Percentiles rank a stretch among this genome's conserved stretches.
These are phyloP conservation scores for Ceratocystis cubensis DNA, from an alignment of 2,329 filamentous ascomycete species.

Conservation along the genomic window DNA sequence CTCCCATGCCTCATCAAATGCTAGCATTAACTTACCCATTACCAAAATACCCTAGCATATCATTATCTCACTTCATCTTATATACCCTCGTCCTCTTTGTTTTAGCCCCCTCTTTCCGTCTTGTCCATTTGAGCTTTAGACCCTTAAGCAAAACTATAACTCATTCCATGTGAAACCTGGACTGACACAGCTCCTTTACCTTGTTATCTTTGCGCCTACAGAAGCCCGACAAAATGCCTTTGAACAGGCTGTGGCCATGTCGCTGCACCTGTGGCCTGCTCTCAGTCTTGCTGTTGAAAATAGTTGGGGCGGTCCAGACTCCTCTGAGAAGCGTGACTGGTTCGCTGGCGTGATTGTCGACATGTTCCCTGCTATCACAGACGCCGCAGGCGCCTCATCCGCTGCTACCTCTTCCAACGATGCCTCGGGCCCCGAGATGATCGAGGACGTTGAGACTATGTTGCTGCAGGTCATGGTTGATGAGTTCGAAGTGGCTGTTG, in stretches of 20 bases:
- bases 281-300: constrained; percentile 78
- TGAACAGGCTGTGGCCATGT: constrained; percentile 75
- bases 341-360: constrained; percentile 80
- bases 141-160: background rate
- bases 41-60: constrained; percentile 8
- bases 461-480: constrained; percentile 85
- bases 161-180: background rate
- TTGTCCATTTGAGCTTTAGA: background rate
- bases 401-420: constrained; percentile 25
- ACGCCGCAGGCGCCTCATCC: constrained; percentile 25
- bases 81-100: constrained; percentile 13
- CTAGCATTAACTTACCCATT: background rate
- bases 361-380: constrained; percentile 57
- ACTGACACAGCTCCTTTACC: constrained; percentile 19
- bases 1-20: constrained; percentile 8
- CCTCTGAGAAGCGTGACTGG: constrained; percentile 86
- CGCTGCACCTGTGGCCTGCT: constrained; percentile 77
- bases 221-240: constrained; percentile 52
- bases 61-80: constrained; percentile 8
- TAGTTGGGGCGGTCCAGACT: constrained; percentile 75
- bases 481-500: constrained; percentile 86
- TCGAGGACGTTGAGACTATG: constrained; percentile 69
- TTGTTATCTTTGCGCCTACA: constrained; percentile 24
- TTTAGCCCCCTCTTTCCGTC: background rate
- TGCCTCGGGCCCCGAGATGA: constrained; percentile 34